Percentiles rank a stretch among this genome's conserved stretches.
Conservation (phyloP, 2,329 filamentous ascomycete genomes). For the Gaeumannomyces tritici region DNA sequence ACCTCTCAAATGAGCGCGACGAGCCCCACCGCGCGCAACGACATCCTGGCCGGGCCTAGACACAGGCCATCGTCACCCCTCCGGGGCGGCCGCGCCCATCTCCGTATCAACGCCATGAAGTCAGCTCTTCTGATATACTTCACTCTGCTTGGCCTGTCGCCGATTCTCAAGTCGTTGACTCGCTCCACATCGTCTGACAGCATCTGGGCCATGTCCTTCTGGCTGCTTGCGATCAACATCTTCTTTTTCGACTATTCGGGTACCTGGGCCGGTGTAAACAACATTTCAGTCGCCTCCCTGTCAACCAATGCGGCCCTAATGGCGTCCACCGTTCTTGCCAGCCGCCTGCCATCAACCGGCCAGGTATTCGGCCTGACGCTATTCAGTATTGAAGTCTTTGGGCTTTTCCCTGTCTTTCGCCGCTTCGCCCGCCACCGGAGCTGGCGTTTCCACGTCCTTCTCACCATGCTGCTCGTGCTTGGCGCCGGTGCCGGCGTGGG, state of each 20-base stretch:
- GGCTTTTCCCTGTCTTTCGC: slow-evolving; percentile 94
- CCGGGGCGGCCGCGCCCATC: slow-evolving; percentile 32
- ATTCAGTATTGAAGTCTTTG: slow-evolving; percentile 96
- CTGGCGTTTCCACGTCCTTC: slow-evolving; percentile 68
- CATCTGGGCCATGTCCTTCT: slow-evolving; percentile 95
- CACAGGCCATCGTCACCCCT: slow-evolving; percentile 21
- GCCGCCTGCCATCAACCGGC: slow-evolving; percentile 76
- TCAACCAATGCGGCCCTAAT: slow-evolving; percentile 95
- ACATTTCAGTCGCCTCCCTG: slow-evolving; percentile 59
- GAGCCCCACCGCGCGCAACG: slow-evolving; percentile 12
- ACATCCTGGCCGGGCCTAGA: slow-evolving; percentile 21
- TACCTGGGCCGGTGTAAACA: slow-evolving; percentile 41
- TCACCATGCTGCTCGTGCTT: slow-evolving; percentile 69
- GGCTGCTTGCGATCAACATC: slow-evolving; percentile 89
- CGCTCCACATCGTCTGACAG: slow-evolving; percentile 85
- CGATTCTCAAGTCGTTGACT: slow-evolving; percentile 94
- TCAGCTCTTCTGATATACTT: slow-evolving; percentile 90
- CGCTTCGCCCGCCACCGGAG: slow-evolving; percentile 74
- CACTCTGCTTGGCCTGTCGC: slow-evolving; percentile 81
- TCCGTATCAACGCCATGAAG: slow-evolving; percentile 71
- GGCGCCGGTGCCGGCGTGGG: slow-evolving; percentile 73
- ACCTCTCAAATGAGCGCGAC: slow-evolving; percentile 17
- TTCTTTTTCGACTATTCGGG: slow-evolving; percentile 97
- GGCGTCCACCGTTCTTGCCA: slow-evolving; percentile 90
- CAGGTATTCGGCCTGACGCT: slow-evolving; percentile 93